phyloP scores from a whole-genome alignment of 2,329 filamentous ascomycete genomes.

The Fusarium sp. region DNA sequence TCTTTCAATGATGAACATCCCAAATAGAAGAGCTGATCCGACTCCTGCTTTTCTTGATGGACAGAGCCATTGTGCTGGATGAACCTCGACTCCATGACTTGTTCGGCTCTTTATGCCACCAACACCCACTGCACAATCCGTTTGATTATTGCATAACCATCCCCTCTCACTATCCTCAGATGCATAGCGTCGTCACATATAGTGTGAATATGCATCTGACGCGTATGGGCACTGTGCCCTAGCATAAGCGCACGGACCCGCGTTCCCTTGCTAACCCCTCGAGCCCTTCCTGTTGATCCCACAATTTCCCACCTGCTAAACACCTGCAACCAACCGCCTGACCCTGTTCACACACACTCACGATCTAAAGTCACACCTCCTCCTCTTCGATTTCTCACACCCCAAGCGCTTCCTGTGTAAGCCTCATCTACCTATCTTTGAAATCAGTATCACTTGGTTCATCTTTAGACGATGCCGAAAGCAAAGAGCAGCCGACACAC shows the following conservation, averaged over 20 bases:
- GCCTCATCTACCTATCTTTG: neutral
- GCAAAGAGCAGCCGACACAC: neutral
- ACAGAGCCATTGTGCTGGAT: neutral
- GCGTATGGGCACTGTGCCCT: neutral
- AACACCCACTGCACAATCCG: neutral
- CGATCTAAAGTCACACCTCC: constrained; percentile 11
- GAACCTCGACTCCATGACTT: neutral
- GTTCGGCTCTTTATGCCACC: neutral
- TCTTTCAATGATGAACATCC: neutral
- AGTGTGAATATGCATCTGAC: neutral
- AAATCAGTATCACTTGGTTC: neutral
- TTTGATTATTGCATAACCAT: neutral
- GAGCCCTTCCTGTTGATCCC: neutral
- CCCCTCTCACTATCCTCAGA: neutral
- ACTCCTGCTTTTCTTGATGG: neutral
- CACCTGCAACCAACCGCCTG: constrained; percentile 13
- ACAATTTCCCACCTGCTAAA: constrained; percentile 16
- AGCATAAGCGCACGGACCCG: neutral
- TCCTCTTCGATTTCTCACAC: neutral
- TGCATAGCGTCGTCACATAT: neutral
- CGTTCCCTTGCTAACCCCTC: neutral
- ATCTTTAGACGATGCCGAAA: constrained; percentile 17
- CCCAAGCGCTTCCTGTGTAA: constrained; percentile 12
- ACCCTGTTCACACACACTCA: neutral
- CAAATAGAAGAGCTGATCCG: neutral